Evolutionary conservation across 1,139 yeast species (phyloP).

Genomic region (Saccharomyces hybrid): DNA sequence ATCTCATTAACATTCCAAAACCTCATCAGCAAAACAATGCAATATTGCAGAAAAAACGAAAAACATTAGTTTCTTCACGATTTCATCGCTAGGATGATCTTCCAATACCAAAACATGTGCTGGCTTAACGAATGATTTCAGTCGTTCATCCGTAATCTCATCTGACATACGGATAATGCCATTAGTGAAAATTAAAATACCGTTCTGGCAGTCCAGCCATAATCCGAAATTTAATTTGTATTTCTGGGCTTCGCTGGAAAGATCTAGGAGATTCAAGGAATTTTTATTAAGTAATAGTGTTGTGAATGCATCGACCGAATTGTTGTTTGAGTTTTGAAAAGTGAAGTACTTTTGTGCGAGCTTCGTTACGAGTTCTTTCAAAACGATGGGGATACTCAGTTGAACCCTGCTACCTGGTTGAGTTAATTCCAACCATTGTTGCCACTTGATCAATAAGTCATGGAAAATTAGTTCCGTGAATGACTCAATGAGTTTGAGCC

Average conservation of each 20-base stretch:
- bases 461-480: background rate
- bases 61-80: conserved; percentile 16
- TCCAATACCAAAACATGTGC: conserved; percentile 12
- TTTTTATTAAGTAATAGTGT: background rate
- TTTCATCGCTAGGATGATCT: conserved; percentile 6
- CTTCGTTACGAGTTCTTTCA: background rate
- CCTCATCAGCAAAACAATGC: conserved; percentile 15
- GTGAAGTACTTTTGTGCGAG: background rate
- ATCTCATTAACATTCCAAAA: background rate
- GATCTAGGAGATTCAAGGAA: background rate
- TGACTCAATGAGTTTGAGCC: background rate
- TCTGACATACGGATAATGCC: conserved; percentile 7
- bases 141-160: background rate
- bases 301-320: conserved; percentile 2
- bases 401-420: background rate
- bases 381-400: background rate
- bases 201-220: conserved; percentile 22
- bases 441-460: background rate
- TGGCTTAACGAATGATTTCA: conserved; percentile 9
- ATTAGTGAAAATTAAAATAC: conserved; percentile 19
- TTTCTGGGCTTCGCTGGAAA: background rate
- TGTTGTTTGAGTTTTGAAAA: background rate
- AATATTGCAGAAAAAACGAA: conserved; percentile 20
- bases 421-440: background rate
- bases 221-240: conserved; percentile 10